Conservation (phyloP, 75 land plant genomes). For the Ceratopteris richardii region DNA sequence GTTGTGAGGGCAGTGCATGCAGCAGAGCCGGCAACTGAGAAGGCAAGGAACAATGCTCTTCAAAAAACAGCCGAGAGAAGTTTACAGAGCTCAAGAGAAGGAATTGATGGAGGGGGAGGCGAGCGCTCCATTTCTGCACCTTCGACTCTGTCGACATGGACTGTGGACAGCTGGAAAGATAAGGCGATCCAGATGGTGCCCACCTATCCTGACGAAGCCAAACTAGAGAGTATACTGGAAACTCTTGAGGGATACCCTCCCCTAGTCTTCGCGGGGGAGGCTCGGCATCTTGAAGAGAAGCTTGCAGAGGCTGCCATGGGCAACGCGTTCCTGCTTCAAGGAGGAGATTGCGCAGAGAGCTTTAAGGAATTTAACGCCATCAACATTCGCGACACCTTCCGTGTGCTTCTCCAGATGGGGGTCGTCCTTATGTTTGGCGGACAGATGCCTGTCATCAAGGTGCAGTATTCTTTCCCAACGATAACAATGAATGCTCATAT, state of each 20-base stretch:
- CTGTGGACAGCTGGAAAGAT: conserved; percentile 31
- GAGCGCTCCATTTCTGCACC: not conserved
- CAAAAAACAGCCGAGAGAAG: not conserved
- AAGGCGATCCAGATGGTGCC: too few species aligned
- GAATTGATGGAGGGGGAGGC: not conserved
- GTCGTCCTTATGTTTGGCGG: conserved; percentile 55
- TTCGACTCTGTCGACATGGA: conserved; percentile 19
- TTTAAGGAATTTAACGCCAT: conserved; percentile 48
- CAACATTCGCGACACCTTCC: conserved; percentile 44
- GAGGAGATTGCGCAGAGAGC: conserved; percentile 49
- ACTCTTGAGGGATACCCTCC: conserved; percentile 42
- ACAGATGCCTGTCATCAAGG: conserved; percentile 50
- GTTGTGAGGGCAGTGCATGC: not conserved
- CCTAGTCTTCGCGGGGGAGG: conserved; percentile 49
- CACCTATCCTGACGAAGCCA: conserved; percentile 25
- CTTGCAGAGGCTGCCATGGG: conserved; percentile 46
- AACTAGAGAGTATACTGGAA: conserved; percentile 13
- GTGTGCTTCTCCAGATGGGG: conserved; percentile 47
- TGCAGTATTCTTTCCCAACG: not conserved
- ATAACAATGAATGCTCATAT: not conserved
- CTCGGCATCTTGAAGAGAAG: conserved; percentile 33
- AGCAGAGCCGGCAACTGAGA: not conserved
- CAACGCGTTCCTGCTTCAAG: conserved; percentile 44
- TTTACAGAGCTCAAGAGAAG: not conserved
- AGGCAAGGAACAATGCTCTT: too few species aligned